Conservation (phyloP, 139 green algal genomes). For the Chlorella sp. region DNA sequence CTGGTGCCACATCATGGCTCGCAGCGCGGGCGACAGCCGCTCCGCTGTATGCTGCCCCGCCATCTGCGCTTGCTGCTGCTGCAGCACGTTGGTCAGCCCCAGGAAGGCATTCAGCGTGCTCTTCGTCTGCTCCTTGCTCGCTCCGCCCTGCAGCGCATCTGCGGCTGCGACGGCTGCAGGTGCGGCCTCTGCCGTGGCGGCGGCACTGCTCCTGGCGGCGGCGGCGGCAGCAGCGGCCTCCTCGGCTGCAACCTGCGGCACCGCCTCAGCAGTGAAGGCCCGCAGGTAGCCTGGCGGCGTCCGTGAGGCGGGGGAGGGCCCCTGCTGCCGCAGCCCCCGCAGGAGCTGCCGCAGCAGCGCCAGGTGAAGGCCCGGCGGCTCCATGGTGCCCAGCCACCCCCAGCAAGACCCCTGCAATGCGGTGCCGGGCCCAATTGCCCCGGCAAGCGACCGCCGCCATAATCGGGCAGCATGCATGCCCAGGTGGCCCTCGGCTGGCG, state of each 20-base stretch:
- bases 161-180: neutral
- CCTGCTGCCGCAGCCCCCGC: neutral
- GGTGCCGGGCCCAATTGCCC: too few relatives aligned
- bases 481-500: too few relatives aligned
- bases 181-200: neutral
- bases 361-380: neutral
- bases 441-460: too few relatives aligned
- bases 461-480: too few relatives aligned
- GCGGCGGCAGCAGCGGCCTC: neutral
- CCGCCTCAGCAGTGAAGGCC: conserved; percentile 30
- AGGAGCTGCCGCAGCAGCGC: conserved; percentile 5
- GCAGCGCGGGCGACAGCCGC: conserved; percentile 1
- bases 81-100: conserved; percentile 28
- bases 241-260: neutral
- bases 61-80: conserved; percentile 25
- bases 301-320: conserved; percentile 13
- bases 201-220: neutral
- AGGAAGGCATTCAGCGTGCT: neutral
- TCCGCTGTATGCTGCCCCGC: neutral
- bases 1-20: conserved; percentile 45
- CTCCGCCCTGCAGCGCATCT: too few relatives aligned
- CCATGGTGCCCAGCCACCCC: neutral
- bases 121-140: neutral
- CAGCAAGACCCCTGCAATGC: too few relatives aligned
- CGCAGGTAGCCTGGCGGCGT: conserved; percentile 21